Evolutionary conservation across 116 monocot species (phyloP), one percentile per base, ranked within the genome.

Genomic region (Zostera marina): DNA sequence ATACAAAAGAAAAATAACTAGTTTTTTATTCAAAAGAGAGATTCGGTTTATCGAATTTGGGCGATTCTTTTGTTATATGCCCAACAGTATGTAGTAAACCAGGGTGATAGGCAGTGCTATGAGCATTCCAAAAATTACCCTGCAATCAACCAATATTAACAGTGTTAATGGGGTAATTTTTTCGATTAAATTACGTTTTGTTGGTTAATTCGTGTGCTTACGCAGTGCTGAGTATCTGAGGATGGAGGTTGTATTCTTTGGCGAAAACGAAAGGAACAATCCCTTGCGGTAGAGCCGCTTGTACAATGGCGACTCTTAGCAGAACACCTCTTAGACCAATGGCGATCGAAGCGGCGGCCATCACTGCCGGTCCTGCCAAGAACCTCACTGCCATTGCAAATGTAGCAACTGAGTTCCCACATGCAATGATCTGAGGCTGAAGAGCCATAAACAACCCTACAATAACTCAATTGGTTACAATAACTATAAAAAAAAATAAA

Each of bases 401-500:
- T 4, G 56, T 44, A 22, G 88, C 83, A 52, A 68, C 73, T 9
- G 58, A 22, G 55, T 77, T 80, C 32, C 88, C 88, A 56, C 88
- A 88, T 26, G 88, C 88, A 49, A 88, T 83, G 17, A 88, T 70
- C 70, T 59, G 77, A 22, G 88, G 83, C 54, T 88, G 88, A 54
- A 83, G 58, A 24, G 88, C 88, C 88, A 88, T 88, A 64, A 88
- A 88, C 52, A 88, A 53, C 47, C 88, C 88, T 88, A 71, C 2
- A 14, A 8, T 56, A 26, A n/a, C n/a, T n/a, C n/a, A n/a, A n/a
- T n/a, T n/a, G n/a, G n/a, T n/a, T n/a, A n/a, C n/a, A n/a, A n/a
- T n/a, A n/a, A n/a, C n/a, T n/a, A n/a, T n/a, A n/a, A n/a, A n/a
- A n/a, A n/a, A n/a, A n/a, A n/a, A n/a, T n/a, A n/a, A n/a, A n/a